phyloP scores from a whole-genome alignment of 805 yeast genomes.

The Saccharomycopsis lassenensis region DNA sequence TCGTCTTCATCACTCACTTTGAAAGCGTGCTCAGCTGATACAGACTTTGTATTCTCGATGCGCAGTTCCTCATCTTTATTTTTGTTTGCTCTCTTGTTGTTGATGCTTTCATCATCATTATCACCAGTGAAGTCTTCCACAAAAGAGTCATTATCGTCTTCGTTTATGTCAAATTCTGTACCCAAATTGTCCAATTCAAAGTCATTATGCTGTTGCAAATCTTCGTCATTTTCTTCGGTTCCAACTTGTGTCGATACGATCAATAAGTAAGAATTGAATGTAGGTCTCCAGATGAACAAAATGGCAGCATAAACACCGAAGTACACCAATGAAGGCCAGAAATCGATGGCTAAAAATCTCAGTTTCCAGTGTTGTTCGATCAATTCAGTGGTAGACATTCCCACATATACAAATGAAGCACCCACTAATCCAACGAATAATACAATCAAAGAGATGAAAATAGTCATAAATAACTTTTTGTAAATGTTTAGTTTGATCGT shows the following conservation, averaged over 20 bases:
- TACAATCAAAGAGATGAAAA: conserved; percentile 60
- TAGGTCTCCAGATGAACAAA: conserved; percentile 95
- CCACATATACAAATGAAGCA: conserved; percentile 58
- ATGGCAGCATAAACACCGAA: conserved; percentile 73
- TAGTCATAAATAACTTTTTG: conserved; percentile 61
- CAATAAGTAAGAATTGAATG: conserved; percentile 86
- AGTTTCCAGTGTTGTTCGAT: conserved; percentile 88
- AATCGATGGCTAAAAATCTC: conserved; percentile 77
- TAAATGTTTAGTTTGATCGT: conserved; percentile 84
- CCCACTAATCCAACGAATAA: conserved; percentile 62
- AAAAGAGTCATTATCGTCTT: conserved; percentile 25
- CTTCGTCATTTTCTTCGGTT: conserved; percentile 60
- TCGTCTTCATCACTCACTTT: conserved; percentile 17
- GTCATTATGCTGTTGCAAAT: conserved; percentile 35
- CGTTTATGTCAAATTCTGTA: conserved; percentile 30
- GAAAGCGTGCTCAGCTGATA: conserved; percentile 8
- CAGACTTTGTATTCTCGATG: conserved; percentile 8
- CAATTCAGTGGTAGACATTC: conserved; percentile 64
- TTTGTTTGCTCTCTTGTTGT: neutral
- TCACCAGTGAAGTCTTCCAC: conserved; percentile 22
- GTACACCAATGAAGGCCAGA: conserved; percentile 91
- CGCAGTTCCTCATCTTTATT: conserved; percentile 9
- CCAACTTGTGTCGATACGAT: conserved; percentile 92
- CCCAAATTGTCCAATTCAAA: conserved; percentile 28
- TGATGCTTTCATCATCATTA: conserved; percentile 5